Evolutionary conservation across 1,139 yeast genomes (phyloP), one percentile per base, ranked within the genome.

Genomic region (Pichia sp.): DNA sequence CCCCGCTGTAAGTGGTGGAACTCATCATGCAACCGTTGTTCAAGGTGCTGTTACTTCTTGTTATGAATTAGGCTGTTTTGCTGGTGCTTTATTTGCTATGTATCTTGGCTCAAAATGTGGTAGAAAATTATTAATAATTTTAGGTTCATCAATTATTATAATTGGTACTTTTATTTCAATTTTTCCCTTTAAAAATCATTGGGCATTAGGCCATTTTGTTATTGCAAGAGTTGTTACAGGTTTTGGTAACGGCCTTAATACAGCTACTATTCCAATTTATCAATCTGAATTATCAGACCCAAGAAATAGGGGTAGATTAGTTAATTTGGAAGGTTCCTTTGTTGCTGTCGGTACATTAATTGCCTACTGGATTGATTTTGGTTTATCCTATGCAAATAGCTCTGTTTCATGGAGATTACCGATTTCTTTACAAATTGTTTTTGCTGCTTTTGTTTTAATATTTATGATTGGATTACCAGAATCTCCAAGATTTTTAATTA

Each of bases 341-440:
- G 51, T 56, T 37, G 56, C 56, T 44, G 54, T 51, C 42, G 51
- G 56, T 44, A 78, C 85, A 45, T 78, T 83, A 38, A 68, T 82
- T 47, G 95, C 90, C 8, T 82, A 84, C 64, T 83, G 90, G 89
- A 66, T 82, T 51, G 90, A 82, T 60, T 85, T 80, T 58, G 94
- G 92, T 24, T 71, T 78, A 54, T 69, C 86, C 38, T 76, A 76
- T 60, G 76, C 77, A 47, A 58, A 68, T 51, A 58, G 68, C 35
- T 68, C 87, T 50, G 71, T 77, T 50, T 71, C 77, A 41, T 63
- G 73, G 73, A 59, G 73, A 64, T 55, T 70, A 60, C 68, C 78
- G 49, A 64, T 78, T 61, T 73, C 71, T 56, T 50, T 70, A 58
- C 72, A 66, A 50, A 63, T 70, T 41, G 47, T 73, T 33, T 71